These are phyloP conservation scores for Tulasnella sp. DNA, from an alignment of 768 basidiomycete genomes.

Conservation along the genomic window DNA sequence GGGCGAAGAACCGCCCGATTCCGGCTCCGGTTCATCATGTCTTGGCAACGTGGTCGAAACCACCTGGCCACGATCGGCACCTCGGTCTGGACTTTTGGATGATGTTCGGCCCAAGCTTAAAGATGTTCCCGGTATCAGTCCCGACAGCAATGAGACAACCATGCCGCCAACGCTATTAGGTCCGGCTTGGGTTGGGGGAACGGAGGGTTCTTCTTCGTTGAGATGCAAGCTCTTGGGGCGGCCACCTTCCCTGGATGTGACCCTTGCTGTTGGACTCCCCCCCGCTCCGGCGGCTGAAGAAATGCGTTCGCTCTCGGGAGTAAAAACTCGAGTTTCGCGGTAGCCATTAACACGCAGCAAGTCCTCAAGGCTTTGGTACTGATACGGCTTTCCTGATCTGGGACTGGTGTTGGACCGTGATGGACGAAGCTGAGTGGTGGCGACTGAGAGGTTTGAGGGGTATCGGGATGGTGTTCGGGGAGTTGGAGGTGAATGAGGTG, in stretches of 20 bases:
- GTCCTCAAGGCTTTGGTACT: slow-evolving; percentile 81
- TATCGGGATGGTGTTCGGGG: slow-evolving; percentile 8
- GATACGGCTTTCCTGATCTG: slow-evolving; percentile 60
- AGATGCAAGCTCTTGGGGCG: background rate
- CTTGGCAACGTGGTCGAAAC: too few species aligned
- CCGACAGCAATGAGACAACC: background rate
- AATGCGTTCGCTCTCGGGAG: slow-evolving; percentile 67
- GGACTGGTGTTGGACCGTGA: slow-evolving; percentile 16
- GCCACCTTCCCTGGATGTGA: background rate
- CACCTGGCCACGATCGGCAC: too few species aligned
- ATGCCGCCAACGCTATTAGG: background rate
- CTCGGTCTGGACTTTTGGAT: too few species aligned
- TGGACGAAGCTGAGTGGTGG: slow-evolving; percentile 10
- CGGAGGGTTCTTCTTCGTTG: background rate
- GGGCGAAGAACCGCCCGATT: background rate
- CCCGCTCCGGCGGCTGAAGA: background rate
- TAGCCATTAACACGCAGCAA: slow-evolving; percentile 83
- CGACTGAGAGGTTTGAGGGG: slow-evolving; percentile 9
- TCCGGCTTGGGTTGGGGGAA: background rate
- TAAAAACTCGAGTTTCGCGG: slow-evolving; percentile 87
- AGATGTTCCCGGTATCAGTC: background rate
- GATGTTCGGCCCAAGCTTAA: too few species aligned
- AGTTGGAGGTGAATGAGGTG: slow-evolving; percentile 2
- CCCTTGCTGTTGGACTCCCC: too few species aligned
- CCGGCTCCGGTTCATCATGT: too few species aligned